phyloP scores from a whole-genome alignment of 768 basidiomycete species.

The Leucogyrophana mollusca region DNA sequence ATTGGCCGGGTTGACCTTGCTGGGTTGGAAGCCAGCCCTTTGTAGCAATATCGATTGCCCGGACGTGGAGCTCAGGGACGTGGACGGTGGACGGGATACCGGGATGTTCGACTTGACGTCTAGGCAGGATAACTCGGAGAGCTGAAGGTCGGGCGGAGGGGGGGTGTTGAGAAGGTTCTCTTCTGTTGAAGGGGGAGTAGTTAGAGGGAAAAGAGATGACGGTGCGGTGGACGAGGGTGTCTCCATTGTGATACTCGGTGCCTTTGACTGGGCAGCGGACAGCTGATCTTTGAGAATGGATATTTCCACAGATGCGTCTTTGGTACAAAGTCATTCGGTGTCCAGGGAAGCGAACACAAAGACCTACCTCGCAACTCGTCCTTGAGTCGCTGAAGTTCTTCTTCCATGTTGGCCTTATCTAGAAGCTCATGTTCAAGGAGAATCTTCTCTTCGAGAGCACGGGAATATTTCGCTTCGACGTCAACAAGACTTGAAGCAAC shows the following conservation, averaged over 20 bases:
- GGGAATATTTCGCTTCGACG: conserved; percentile 85
- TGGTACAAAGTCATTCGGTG: conserved; percentile 13
- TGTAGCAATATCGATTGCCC: conserved; percentile 50
- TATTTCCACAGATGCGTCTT: conserved; percentile 86
- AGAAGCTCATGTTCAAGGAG: conserved; percentile 93
- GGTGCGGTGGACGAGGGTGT: conserved; percentile 24
- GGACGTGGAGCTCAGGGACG: conserved; percentile 30
- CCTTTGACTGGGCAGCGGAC: conserved; percentile 33
- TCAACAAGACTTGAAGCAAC: conserved; percentile 81
- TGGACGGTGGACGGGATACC: conserved; percentile 31
- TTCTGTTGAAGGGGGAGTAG: conserved; percentile 30
- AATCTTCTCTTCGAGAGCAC: conserved; percentile 94
- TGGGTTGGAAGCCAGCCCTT: conserved; percentile 48
- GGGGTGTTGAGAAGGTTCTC: conserved; percentile 59
- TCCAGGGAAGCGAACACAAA: neutral
- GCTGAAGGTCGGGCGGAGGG: conserved; percentile 59
- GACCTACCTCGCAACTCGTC: conserved; percentile 87
- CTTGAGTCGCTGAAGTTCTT: conserved; percentile 85
- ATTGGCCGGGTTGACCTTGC: conserved; percentile 37
- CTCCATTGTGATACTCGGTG: conserved; percentile 25
- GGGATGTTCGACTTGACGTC: conserved; percentile 38
- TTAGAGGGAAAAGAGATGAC: conserved; percentile 35
- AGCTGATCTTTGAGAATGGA: conserved; percentile 81
- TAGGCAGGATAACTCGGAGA: conserved; percentile 53
- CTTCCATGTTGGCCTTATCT: conserved; percentile 86